Evolutionary conservation across 176 grass and related monocot genomes (phyloP), one percentile per base, ranked within the genome.

Genomic region (Musa beccarii): DNA sequence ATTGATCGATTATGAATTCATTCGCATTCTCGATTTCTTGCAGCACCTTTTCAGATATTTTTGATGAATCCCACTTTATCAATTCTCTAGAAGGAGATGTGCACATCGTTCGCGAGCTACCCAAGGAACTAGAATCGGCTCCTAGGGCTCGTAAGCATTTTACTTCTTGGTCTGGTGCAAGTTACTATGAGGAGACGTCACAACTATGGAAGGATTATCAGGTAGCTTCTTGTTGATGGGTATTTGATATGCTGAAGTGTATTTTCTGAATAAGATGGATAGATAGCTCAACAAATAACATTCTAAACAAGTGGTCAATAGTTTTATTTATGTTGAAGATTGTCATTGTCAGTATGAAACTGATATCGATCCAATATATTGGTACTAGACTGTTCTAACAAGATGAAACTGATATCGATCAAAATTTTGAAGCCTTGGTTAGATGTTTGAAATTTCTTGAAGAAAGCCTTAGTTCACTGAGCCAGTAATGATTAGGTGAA

Each of bases 21-120:
- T 54, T 55, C 66, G 17, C 55, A 69, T 59, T 63, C 13, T 8
- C 54, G 68, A 63, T 8, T 7, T 0, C 73, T 23, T 81, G 74
- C 85, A 96, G 87, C 84, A 90, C 54, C 29, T 96, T 96, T 81
- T 81, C 82, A 66, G 93, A 98, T 63, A 89, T 98, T 79, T 98
- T 98, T 79, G 81, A 89, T 79, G 88, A 93, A 72, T 63, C 84
- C 66, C 80, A 80, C 84, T 93, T 93, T 73, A 87, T 98, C 59
- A 86, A 91, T 84, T 73, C 82, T 83, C 76, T 98, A 71, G 82
- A 98, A 87, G 84, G 84, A 75, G 94, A 98, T 91, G 79, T 93
- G 65, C 53, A 61, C 72, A 86, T 93, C 53, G 75, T 87, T 50
- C 83, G 9, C 66, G 90, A 93, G 79, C 83, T 98, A 63, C 90